Conservation (phyloP, 768 basidiomycete genomes). For the Naganishia vishniacii region DNA sequence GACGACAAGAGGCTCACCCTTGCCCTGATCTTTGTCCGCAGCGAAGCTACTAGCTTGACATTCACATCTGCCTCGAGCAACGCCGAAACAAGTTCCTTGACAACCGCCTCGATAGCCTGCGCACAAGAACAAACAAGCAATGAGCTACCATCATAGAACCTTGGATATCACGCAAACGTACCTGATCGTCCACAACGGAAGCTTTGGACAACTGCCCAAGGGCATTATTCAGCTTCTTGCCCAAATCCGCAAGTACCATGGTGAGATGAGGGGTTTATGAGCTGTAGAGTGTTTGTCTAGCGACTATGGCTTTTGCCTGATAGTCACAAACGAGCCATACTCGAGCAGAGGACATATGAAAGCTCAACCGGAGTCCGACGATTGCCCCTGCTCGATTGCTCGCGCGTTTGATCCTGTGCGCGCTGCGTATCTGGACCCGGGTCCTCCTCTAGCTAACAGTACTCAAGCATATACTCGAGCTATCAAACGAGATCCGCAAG, state of each 20-base stretch:
- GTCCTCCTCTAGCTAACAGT: too few species aligned
- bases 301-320: too few species aligned
- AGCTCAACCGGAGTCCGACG: neutral
- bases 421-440: too few species aligned
- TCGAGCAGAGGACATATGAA: neutral
- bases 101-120: slow-evolving; percentile 84
- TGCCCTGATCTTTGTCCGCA: slow-evolving; percentile 81
- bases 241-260: slow-evolving; percentile 96
- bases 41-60: slow-evolving; percentile 82
- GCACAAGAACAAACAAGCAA: neutral
- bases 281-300: too few species aligned
- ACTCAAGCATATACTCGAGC: too few species aligned
- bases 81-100: slow-evolving; percentile 92
- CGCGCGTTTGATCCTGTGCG: slow-evolving; percentile 1
- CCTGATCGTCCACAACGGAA: slow-evolving; percentile 86
- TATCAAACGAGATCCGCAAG: too few species aligned
- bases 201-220: slow-evolving; percentile 81
- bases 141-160: too few species aligned
- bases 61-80: slow-evolving; percentile 96
- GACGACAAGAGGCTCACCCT: slow-evolving; percentile 58
- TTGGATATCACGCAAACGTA: slow-evolving; percentile 42
- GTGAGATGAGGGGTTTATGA: too few species aligned
- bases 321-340: too few species aligned
- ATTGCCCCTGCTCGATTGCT: neutral
- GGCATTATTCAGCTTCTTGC: slow-evolving; percentile 86